A percentile compares a stretch with the other conserved stretches of the same genome.
Evolutionary conservation across 2,329 filamentous ascomycete species (phyloP).

Genomic region (Triangularia setosa): DNA sequence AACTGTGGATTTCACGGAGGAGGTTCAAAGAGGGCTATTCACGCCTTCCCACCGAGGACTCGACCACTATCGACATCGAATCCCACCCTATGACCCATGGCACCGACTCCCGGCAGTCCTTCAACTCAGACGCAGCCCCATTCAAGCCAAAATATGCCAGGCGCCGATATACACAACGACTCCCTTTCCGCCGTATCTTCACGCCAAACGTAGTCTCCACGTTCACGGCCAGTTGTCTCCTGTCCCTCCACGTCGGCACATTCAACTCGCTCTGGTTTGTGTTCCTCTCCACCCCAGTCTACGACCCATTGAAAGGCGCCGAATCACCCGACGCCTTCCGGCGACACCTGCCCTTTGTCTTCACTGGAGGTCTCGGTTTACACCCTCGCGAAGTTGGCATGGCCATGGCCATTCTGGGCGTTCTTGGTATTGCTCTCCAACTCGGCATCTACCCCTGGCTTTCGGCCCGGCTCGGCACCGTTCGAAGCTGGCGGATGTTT

Average conservation of each 20-base stretch:
- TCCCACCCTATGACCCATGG: constrained; percentile 26
- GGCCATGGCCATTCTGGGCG: constrained; percentile 71
- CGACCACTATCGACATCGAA: constrained; percentile 30
- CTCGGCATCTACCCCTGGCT: constrained; percentile 67
- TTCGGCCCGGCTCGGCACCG: constrained; percentile 62
- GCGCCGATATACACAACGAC: constrained; percentile 42
- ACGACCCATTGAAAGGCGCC: constrained; percentile 37
- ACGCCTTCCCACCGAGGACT: constrained; percentile 32
- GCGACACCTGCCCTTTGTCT: constrained; percentile 52
- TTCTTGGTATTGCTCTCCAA: constrained; percentile 71
- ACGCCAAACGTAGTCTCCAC: constrained; percentile 52
- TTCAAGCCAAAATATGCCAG: constrained; percentile 12
- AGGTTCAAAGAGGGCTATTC: constrained; percentile 29
- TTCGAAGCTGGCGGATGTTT: constrained; percentile 64
- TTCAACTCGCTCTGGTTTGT: constrained; percentile 75
- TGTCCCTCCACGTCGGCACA: constrained; percentile 69
- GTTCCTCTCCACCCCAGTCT: constrained; percentile 70
- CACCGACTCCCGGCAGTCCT: constrained; percentile 11
- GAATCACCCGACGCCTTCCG: constrained; percentile 28
- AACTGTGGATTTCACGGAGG: constrained; percentile 23
- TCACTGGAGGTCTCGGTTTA: constrained; percentile 73
- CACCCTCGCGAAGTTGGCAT: constrained; percentile 68
- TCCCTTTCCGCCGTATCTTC: constrained; percentile 53
- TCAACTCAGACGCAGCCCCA: not conserved
- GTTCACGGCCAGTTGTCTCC: constrained; percentile 63